A percentile compares a stretch with the other conserved stretches of the same genome.
phyloP scores from a whole-genome alignment of 2,329 filamentous ascomycete genomes.

The Colletotrichum camelliae region DNA sequence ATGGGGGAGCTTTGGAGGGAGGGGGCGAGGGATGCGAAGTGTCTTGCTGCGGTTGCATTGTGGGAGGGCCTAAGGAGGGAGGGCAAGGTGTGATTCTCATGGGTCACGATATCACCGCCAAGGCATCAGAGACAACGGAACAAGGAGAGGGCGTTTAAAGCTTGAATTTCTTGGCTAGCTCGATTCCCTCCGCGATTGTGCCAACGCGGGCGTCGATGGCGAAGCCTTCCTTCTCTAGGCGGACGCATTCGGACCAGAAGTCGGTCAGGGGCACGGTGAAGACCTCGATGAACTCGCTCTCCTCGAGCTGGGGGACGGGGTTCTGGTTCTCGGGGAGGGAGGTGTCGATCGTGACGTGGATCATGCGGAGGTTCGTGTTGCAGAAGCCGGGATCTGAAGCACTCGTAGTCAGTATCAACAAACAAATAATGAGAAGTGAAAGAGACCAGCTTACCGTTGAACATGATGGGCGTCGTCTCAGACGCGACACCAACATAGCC shows the following conservation, averaged over 20 bases:
- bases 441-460: conserved; percentile 50
- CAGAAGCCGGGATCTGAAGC: conserved; percentile 64
- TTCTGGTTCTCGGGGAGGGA: conserved; percentile 71
- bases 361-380: conserved; percentile 71
- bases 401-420: not conserved
- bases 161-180: conserved; percentile 67
- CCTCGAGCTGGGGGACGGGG: conserved; percentile 73
- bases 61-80: conserved; percentile 61
- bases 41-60: conserved; percentile 62
- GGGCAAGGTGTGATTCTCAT: conserved; percentile 37
- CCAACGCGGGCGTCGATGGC: conserved; percentile 82
- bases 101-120: not conserved
- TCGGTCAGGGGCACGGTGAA: conserved; percentile 70
- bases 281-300: conserved; percentile 83
- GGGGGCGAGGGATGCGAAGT: conserved; percentile 63
- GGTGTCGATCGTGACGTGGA: conserved; percentile 78
- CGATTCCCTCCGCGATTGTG: conserved; percentile 79
- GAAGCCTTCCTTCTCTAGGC: conserved; percentile 72
- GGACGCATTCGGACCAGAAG: conserved; percentile 71
- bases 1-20: conserved; percentile 63
- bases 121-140: not conserved
- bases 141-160: conserved; percentile 31
- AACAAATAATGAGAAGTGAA: too few species aligned
- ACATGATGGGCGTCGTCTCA: conserved; percentile 70
- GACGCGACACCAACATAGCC: conserved; percentile 64